phyloP scores from a whole-genome alignment of 2,329 filamentous ascomycete species.

The Diaporthe ampelina region DNA sequence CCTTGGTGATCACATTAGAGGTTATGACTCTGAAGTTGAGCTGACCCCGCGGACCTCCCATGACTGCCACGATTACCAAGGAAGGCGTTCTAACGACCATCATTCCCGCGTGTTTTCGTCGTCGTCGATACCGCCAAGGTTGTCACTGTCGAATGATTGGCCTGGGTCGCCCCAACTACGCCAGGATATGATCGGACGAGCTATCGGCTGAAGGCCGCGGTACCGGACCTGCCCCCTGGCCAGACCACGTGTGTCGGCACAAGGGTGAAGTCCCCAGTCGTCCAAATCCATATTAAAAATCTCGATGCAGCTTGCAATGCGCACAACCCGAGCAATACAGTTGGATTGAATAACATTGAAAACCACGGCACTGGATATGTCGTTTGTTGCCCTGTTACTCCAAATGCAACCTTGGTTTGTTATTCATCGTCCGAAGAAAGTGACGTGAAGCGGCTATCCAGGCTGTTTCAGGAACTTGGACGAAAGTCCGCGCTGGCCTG shows the following conservation, averaged over 20 bases:
- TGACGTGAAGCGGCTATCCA: conserved; percentile 17
- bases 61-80: conserved; percentile 50
- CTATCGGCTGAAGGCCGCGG: conserved; percentile 62
- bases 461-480: conserved; percentile 40
- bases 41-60: conserved; percentile 54
- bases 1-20: conserved; percentile 51
- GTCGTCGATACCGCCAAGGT: conserved; percentile 58
- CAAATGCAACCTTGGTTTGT: neutral
- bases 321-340: neutral
- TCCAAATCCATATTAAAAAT: neutral
- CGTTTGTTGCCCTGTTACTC: neutral
- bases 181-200: conserved; percentile 65
- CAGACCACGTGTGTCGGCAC: conserved; percentile 6
- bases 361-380: neutral
- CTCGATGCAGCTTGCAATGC: neutral
- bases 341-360: neutral
- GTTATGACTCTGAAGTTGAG: conserved; percentile 50
- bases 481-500: conserved; percentile 18
- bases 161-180: conserved; percentile 54
- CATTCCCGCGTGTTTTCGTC: conserved; percentile 59
- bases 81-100: conserved; percentile 42
- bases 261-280: neutral
- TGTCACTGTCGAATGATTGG: conserved; percentile 62
- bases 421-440: neutral
- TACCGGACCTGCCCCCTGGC: neutral